Evolutionary conservation across 192 early-diverging fungal genomes (phyloP).

Genomic region (Podila epigama): DNA sequence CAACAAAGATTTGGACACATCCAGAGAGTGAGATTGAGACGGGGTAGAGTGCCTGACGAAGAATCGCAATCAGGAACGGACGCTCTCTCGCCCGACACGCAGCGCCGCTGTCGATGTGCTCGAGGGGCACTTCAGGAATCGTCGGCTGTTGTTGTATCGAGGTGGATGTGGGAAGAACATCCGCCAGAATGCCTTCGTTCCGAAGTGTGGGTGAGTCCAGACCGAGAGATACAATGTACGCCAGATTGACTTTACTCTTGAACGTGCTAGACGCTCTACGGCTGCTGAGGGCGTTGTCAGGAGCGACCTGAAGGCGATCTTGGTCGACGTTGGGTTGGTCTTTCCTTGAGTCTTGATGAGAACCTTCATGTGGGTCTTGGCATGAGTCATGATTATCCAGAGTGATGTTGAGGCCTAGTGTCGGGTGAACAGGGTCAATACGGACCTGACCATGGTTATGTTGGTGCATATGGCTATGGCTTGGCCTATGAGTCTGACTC

Average conservation of each 20-base stretch:
- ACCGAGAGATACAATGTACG: neutral
- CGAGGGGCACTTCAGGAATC: neutral
- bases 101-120: neutral
- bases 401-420: neutral
- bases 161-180: neutral
- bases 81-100: conserved; percentile 8
- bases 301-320: no score
- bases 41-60: conserved; percentile 40
- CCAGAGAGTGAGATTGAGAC: conserved; percentile 35
- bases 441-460: neutral
- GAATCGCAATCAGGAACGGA: conserved; percentile 21
- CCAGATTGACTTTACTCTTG: neutral
- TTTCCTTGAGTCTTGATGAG: no score
- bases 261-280: neutral
- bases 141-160: neutral
- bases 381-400: neutral
- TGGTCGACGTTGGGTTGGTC: no score
- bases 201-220: conserved; percentile 9
- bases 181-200: neutral
- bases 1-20: conserved; percentile 34
- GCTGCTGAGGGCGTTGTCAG: no score
- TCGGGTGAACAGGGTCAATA: no score
- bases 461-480: no score
- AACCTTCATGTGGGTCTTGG: no score
- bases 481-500: neutral